phyloP scores from a whole-genome alignment of 257 asterid species.

The Rehmannia glutinosa region DNA sequence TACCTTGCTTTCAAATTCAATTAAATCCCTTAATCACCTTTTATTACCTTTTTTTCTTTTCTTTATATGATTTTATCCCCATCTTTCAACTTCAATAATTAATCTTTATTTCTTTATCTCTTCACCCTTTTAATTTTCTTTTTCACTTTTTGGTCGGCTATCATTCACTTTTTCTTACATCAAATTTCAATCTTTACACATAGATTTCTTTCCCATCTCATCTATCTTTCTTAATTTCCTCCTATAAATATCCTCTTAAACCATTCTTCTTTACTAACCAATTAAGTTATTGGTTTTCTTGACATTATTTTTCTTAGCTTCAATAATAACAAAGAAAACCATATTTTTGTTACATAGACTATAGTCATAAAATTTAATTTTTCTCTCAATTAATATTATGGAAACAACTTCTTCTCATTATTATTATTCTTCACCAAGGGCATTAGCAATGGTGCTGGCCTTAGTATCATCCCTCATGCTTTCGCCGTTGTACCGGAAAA shows the following conservation, averaged over 20 bases:
- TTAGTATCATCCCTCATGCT: constrained; percentile 53
- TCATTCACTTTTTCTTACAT: constrained; percentile 25
- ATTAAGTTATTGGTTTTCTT: constrained; percentile 19
- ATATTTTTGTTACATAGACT: too few species aligned
- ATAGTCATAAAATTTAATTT: too few species aligned
- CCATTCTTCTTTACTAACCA: constrained; percentile 6
- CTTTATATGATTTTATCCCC: too few species aligned
- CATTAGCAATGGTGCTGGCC: constrained; percentile 61
- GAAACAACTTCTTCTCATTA: constrained; percentile 26
- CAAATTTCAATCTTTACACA: constrained; percentile 43
- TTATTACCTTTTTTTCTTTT: too few species aligned
- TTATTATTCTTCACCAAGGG: constrained; percentile 54
- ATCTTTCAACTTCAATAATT: too few species aligned
- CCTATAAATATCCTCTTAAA: constrained; percentile 31
- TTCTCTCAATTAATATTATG: too few species aligned
- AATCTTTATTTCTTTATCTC: too few species aligned
- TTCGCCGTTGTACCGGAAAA: constrained; percentile 54
- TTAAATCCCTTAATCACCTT: too few species aligned
- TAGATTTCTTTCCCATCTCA: constrained; percentile 36
- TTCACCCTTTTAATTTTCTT: background rate
- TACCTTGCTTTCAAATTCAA: too few species aligned
- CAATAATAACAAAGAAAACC: background rate
- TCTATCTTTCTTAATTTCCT: constrained; percentile 6
- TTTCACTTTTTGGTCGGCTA: constrained; percentile 71
- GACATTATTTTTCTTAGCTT: background rate